Percentiles rank a stretch among this genome's conserved stretches.
phyloP scores from a whole-genome alignment of 1,284 basidiomycete genomes.

The Lignosus rhinocerotis region DNA sequence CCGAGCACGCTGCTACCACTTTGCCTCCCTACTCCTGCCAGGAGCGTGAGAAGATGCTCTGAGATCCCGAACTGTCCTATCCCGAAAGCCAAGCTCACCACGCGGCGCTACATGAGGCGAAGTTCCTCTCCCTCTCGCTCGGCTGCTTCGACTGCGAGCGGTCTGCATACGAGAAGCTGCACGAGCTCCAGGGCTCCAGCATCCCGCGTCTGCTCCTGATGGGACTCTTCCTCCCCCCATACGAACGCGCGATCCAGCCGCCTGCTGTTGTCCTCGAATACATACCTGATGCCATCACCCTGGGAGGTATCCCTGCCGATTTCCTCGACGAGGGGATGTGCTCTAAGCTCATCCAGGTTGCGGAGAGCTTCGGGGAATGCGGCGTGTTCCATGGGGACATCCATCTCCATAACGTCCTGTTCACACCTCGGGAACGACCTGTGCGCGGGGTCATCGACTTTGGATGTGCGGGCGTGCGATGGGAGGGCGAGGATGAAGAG shows the following conservation, averaged over 20 bases:
- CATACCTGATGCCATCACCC: conserved; percentile 10
- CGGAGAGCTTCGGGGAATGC: not conserved
- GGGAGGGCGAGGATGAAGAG: conserved; percentile 1
- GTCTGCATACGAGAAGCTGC: conserved; percentile 1
- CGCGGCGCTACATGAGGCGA: conserved; percentile 1
- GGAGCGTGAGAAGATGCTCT: not conserved
- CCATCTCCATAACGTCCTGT: conserved; percentile 2
- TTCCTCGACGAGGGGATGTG: not conserved
- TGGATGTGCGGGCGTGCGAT: not conserved
- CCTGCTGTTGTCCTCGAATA: conserved; percentile 9
- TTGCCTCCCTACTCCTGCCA: not conserved
- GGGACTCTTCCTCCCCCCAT: not conserved
- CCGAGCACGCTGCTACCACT: not conserved
- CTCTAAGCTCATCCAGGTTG: not conserved
- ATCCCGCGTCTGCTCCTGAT: conserved; percentile 5
- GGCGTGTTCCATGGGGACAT: conserved; percentile 7
- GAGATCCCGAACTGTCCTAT: not conserved
- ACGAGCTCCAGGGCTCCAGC: conserved; percentile 3
- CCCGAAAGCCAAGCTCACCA: not conserved
- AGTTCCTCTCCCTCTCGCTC: not conserved
- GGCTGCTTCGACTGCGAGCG: not conserved
- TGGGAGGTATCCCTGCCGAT: not conserved
- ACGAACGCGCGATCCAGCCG: conserved; percentile 4
- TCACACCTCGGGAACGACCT: not conserved
- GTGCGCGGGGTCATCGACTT: conserved; percentile 12